Evolutionary conservation across 148 eudicot species (phyloP).

Genomic region (Fallopia convolvulus): DNA sequence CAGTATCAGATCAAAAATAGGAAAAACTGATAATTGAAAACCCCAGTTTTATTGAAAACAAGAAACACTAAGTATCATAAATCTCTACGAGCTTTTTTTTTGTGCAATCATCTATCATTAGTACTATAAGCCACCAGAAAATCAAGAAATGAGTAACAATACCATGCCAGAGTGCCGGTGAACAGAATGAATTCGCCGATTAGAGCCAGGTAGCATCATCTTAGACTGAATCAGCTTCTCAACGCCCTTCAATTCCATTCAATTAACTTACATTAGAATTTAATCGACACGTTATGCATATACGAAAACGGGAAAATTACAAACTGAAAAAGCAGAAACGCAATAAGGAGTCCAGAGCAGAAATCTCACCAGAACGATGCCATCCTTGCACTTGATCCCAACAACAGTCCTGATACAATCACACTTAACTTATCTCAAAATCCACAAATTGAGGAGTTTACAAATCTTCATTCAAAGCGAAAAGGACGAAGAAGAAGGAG

Average conservation of each 20-base stretch:
- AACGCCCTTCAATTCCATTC: constrained; percentile 44
- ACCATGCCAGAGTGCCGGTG: constrained; percentile 97
- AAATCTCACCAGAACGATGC: constrained; percentile 55
- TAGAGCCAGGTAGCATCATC: constrained; percentile 96
- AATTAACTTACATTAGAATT: background rate
- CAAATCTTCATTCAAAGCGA: background rate
- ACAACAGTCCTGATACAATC: constrained; percentile 46
- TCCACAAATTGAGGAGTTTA: background rate
- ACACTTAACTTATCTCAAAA: background rate
- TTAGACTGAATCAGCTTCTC: constrained; percentile 88
- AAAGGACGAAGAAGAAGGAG: background rate
- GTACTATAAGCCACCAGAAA: background rate
- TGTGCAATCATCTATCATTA: background rate
- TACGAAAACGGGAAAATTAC: background rate
- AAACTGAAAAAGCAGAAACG: background rate
- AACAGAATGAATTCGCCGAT: constrained; percentile 81
- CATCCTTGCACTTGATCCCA: constrained; percentile 80
- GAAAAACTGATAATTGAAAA: background rate
- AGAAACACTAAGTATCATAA: background rate
- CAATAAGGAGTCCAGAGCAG: background rate
- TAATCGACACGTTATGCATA: background rate
- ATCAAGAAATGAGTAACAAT: background rate
- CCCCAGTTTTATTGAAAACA: background rate
- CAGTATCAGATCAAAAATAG: background rate
- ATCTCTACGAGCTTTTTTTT: background rate